These are phyloP conservation scores for Fraxinus cuspidata DNA, from an alignment of 257 asterid genomes.

Conservation along the genomic window DNA sequence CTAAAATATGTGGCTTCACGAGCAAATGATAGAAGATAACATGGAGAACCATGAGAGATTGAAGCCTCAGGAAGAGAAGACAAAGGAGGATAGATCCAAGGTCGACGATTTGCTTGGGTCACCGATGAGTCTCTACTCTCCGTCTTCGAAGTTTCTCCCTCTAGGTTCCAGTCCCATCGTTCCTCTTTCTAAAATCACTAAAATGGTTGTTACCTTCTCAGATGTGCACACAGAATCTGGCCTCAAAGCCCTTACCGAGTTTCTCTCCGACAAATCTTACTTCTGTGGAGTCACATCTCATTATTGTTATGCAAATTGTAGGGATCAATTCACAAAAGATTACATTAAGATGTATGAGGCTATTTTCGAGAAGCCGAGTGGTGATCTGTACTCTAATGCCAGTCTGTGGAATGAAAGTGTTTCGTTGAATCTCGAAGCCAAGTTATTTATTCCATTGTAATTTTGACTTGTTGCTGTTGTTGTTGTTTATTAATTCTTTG, in stretches of 20 bases:
- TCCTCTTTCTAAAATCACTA: constrained; percentile 13
- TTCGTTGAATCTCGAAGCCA: constrained; percentile 54
- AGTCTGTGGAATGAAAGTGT: constrained; percentile 72
- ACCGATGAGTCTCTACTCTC: constrained; percentile 61
- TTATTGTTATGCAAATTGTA: constrained; percentile 27
- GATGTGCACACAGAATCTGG: constrained; percentile 84
- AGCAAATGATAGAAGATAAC: constrained; percentile 85
- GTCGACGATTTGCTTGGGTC: constrained; percentile 85
- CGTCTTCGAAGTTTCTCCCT: constrained; percentile 19
- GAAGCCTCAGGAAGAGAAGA: constrained; percentile 95
- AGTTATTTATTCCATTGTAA: constrained; percentile 40
- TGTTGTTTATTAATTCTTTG: neutral
- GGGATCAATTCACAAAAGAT: constrained; percentile 64
- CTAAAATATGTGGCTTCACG: constrained; percentile 27
- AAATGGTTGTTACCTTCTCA: constrained; percentile 73
- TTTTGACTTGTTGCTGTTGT: neutral
- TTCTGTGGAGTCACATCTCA: constrained; percentile 54
- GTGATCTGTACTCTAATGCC: constrained; percentile 70
- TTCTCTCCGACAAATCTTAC: constrained; percentile 67
- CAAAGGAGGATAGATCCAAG: constrained; percentile 86
- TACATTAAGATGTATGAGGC: constrained; percentile 42
- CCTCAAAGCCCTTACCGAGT: constrained; percentile 60
- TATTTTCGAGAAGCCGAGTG: constrained; percentile 36
- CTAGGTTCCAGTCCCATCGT: constrained; percentile 16
- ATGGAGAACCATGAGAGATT: constrained; percentile 84